Evolutionary conservation across 805 yeast species (phyloP), one percentile per base, ranked within the genome.

Genomic region (Wickerhamomyces subpelliculosus): DNA sequence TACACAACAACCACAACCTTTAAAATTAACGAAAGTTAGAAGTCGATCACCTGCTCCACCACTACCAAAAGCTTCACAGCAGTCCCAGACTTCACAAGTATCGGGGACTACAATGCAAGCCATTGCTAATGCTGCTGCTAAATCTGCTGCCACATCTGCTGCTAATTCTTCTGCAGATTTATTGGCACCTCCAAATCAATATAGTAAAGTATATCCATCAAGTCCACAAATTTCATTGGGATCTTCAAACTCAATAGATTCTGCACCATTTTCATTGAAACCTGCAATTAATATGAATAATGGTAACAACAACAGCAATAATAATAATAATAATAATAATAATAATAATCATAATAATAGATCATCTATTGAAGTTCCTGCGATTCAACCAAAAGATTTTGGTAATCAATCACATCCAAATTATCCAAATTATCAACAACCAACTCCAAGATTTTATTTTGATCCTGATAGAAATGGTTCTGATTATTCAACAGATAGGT

Each of bases 161-260:
- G 38, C 30, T 18, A 29, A 17, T 12, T 29, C 32, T 18, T n/a
- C 38, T 20, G 22, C 32, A 6, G 32, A 37, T 9, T 19, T 25
- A 6, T 16, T 30, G 23, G 28, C 23, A n/a, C 32, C 23, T 5
- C 32, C 38, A 19, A 37, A 41, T n/a, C 41, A 31, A 24, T 5
- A 11, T 14, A 18, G 12, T 12, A 23, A 23, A 16, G 23, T 23
- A 17, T 21, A 28, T 13, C 38, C 28, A 11, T 44, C 49, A 2
- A 39, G 46, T 4, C 28, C 48, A 19, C 44, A 51, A 10, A 11
- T 40, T 1, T 46, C 54, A 8, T 16, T 12, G 12, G 32, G 22
- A 5, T 52, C 57, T 0, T 27, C 28, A 2, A 40, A 45, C 13
- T 48, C 53, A 1, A 27, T 43, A 21, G 54, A 49, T 17, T 36